Percentiles rank a stretch among this genome's conserved stretches.
These are phyloP conservation scores for Calonectria crousiana DNA, from an alignment of 2,329 filamentous ascomycete genomes.

Conservation along the genomic window DNA sequence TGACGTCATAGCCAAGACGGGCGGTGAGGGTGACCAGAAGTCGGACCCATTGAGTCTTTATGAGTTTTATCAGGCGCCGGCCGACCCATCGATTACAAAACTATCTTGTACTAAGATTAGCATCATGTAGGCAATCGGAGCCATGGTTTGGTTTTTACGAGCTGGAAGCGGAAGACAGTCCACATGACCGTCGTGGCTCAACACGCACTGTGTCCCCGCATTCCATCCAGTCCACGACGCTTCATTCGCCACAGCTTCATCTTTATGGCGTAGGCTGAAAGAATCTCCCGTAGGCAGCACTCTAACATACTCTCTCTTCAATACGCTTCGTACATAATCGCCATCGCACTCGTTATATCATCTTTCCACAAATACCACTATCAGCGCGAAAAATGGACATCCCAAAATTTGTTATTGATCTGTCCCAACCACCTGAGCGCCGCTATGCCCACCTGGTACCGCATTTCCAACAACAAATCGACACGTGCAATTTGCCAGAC, in stretches of 20 bases:
- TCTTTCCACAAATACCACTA: background rate
- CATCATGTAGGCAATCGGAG: background rate
- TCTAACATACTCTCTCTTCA: background rate
- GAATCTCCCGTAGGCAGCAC: background rate
- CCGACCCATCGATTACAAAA: background rate
- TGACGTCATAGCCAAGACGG: no score
- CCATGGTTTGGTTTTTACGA: background rate
- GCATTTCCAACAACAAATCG: conserved; percentile 31
- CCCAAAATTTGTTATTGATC: conserved; percentile 44
- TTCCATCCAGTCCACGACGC: background rate
- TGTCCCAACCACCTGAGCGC: conserved; percentile 40
- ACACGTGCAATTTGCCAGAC: conserved; percentile 49
- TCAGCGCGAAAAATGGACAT: conserved; percentile 16
- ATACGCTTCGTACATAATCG: background rate
- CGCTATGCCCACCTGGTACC: conserved; percentile 46
- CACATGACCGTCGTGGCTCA: background rate
- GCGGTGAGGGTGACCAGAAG: background rate
- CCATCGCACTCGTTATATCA: background rate
- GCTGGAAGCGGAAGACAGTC: background rate
- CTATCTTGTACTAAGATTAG: background rate
- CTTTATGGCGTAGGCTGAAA: background rate
- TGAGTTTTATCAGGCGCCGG: background rate
- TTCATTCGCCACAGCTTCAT: background rate
- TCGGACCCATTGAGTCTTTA: background rate
- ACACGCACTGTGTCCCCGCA: background rate